Evolutionary conservation across 2,329 filamentous ascomycete genomes (phyloP), one percentile per base, ranked within the genome.

Genomic region (Balansia obtecta): DNA sequence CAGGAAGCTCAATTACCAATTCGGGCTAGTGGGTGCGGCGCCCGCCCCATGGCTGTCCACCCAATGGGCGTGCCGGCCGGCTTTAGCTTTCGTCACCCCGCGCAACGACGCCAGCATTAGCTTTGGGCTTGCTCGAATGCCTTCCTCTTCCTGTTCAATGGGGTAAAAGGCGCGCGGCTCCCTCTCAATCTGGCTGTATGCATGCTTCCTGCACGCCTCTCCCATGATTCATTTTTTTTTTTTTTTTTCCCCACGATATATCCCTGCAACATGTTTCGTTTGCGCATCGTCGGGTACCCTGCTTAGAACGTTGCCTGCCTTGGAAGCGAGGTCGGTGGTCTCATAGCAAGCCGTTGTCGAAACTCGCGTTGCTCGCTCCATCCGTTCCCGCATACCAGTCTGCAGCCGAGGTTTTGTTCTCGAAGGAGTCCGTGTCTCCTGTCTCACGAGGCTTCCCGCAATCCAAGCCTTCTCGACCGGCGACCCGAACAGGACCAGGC

Each of bases 1-100:
- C 20, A 22, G 20, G 20, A 22, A 22, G 20, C 20, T 22, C 20
- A 22, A 22, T 22, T 22, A 22, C 20, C 27, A 4, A 7, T 37
- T 37, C 34, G 15, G 34, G 34, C 34, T 37, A 37, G 34, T 37
- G 34, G 34, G 5, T 9, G 37, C 11, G n/a, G 39, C 39, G 7
- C 39, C 39, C 13, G 4, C n/a, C 39, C 4, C 10, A 12, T 41
- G 6, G 27, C 20, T 20, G 34, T 11, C 18, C 34, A 13, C 45
- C 15, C 7, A 51, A 46, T 48, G 50, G 50, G 45, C 39, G 46
- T 4, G 9, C 18, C 13, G 20, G 22, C 18, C 9, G 22, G n/a
- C 33, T n/a, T n/a, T n/a, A 16, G 20, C 44, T 15, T 8, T 42
- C 51, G 53, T 57, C 54, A 52, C 55, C 55, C 55, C 50, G 55